Conservation (phyloP, 805 yeast species). For the Ogataea wickerhamii region DNA sequence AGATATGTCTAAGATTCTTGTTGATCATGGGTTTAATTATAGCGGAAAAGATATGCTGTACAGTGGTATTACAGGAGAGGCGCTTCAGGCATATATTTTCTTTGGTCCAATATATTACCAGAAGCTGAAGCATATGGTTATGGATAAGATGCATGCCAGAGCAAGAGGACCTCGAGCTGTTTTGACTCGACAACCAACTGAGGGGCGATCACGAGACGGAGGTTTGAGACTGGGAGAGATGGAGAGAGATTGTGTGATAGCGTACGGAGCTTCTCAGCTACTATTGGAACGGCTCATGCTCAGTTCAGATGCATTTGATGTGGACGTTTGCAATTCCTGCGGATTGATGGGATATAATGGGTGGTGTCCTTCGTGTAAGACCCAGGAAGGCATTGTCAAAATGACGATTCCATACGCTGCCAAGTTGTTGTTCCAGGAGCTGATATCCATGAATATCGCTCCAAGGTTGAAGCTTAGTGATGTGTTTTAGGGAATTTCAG, state of each 20-base stretch:
- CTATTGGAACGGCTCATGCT: constrained; percentile 92
- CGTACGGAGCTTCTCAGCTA: constrained; percentile 96
- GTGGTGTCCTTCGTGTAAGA: constrained; percentile 97
- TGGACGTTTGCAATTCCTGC: constrained; percentile 89
- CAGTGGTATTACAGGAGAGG: constrained; percentile 96
- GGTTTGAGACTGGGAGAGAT: constrained; percentile 98
- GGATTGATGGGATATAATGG: constrained; percentile 97
- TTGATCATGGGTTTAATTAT: constrained; percentile 88
- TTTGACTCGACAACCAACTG: constrained; percentile 96
- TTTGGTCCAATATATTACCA: constrained; percentile 98
- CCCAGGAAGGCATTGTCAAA: constrained; percentile 77
- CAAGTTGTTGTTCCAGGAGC: constrained; percentile 91
- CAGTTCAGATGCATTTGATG: constrained; percentile 96
- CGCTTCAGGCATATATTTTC: constrained; percentile 94
- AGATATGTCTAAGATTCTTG: constrained; percentile 88
- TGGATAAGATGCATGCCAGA: constrained; percentile 99
- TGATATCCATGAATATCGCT: constrained; percentile 97
- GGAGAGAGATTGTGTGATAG: constrained; percentile 99
- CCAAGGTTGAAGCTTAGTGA: constrained; percentile 90
- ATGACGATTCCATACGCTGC: constrained; percentile 99
- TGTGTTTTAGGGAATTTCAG: constrained; percentile 48
- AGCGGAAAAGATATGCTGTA: constrained; percentile 98
- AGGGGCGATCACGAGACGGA: constrained; percentile 98
- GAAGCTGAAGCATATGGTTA: constrained; percentile 96
- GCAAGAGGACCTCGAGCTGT: constrained; percentile 99